phyloP scores from a whole-genome alignment of 1,284 basidiomycete genomes.

The Fomitopsis palustris region DNA sequence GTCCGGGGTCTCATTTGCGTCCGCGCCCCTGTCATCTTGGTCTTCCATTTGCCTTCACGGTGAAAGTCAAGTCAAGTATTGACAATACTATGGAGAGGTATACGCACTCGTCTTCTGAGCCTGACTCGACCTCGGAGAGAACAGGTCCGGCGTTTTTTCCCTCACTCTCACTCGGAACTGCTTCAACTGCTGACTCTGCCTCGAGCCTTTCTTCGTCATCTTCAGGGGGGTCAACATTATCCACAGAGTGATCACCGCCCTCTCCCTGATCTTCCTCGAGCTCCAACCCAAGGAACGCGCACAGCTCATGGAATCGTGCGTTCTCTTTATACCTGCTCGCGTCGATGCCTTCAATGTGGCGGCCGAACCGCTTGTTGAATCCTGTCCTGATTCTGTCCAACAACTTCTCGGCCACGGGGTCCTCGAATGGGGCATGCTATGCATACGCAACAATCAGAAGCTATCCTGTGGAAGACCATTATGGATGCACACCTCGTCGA shows the following conservation, averaged over 20 bases:
- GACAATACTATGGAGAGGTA: neutral
- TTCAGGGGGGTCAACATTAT: neutral
- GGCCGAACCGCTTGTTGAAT: conserved; percentile 10
- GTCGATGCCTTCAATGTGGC: conserved; percentile 3
- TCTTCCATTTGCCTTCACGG: neutral
- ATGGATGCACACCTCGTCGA: neutral
- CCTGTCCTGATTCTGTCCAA: conserved; percentile 5
- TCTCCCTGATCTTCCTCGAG: neutral
- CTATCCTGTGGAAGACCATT: neutral
- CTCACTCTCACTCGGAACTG: neutral
- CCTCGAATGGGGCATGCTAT: conserved; percentile 6
- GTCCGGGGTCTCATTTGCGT: neutral
- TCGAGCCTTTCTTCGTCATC: neutral
- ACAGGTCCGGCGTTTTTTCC: neutral
- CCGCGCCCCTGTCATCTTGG: neutral
- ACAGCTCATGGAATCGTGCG: neutral
- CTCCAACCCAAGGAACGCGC: neutral
- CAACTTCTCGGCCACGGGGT: conserved; percentile 6
- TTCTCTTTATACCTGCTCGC: neutral
- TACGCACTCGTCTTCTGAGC: neutral
- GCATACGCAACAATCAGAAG: too few relatives aligned
- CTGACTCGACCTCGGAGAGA: neutral
- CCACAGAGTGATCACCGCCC: neutral
- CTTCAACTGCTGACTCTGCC: neutral
- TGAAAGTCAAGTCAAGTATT: neutral